phyloP scores from a whole-genome alignment of 2,329 filamentous ascomycete genomes.

The Anisogramma anomala region DNA sequence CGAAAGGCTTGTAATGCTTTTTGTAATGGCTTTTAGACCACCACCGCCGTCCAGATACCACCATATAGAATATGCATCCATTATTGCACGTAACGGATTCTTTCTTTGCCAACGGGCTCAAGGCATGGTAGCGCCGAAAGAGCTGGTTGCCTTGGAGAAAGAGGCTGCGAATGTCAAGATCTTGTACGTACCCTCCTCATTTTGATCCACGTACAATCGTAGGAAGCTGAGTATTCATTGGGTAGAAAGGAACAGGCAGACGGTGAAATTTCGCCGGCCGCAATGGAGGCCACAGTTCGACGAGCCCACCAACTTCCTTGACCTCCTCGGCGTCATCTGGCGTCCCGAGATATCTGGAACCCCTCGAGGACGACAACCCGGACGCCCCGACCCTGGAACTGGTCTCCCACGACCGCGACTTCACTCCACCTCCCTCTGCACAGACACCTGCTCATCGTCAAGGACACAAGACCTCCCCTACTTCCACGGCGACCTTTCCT shows the following conservation, averaged over 20 bases:
- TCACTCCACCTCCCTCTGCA: constrained; percentile 69
- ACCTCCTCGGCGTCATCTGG: constrained; percentile 76
- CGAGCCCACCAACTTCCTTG: constrained; percentile 79
- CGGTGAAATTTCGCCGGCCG: constrained; percentile 43
- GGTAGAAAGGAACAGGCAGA: constrained; percentile 38
- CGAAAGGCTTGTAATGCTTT: too few species aligned
- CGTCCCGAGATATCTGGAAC: constrained; percentile 60
- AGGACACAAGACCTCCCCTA: constrained; percentile 59
- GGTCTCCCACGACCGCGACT: constrained; percentile 76
- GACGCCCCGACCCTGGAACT: constrained; percentile 57
- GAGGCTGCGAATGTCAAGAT: constrained; percentile 45
- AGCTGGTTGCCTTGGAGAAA: constrained; percentile 57
- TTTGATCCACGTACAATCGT: too few species aligned
- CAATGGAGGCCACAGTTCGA: constrained; percentile 61
- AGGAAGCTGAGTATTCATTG: too few species aligned
- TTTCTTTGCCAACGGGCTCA: too few species aligned
- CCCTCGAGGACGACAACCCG: constrained; percentile 38
- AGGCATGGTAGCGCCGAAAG: constrained; percentile 65
- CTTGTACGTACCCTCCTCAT: constrained; percentile 39
- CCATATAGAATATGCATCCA: too few species aligned
- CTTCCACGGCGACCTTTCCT: constrained; percentile 63
- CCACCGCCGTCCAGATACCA: too few species aligned
- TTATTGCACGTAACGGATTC: too few species aligned
- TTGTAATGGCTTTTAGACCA: too few species aligned
- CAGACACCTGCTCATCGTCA: constrained; percentile 66